Base-by-base conservation (phyloP, 2,329 filamentous ascomycete genomes). In the Penicillium sp. region DNA sequence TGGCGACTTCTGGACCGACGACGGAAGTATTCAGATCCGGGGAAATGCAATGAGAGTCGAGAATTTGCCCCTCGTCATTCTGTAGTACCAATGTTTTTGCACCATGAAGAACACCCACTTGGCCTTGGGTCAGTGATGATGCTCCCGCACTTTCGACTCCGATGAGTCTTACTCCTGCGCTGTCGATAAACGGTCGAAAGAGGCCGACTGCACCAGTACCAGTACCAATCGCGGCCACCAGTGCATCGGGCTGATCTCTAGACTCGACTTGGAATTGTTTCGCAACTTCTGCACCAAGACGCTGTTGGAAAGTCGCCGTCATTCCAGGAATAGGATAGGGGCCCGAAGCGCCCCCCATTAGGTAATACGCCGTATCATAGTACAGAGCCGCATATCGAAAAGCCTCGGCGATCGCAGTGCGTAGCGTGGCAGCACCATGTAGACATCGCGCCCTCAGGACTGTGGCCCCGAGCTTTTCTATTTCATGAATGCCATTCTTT, bases 311-410 rank as follows among this genome's bases (percentile, higher is more conserved):
- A 38, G 57, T 60, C 47, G 56, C 56, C 29, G 51, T 51, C 35
- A 60, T 28, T 25, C 56, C 59, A 11, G 57, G 57, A 11, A 60
- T 39, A 12, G 57, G 57, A 42, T 33, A 52, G 4, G 57, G 57
- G 6, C 57, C 57, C 51, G 57, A 53, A 1, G 57, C 56, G 9
- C 56, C 54, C 46, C 57, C 51, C 53, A 59, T 60, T 13, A 60
- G 55, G 40, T 60, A 60, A 45, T 59, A 60, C n/a, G 53, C 43
- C 34, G 55, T 52, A 43, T 60, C 51, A 38, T 59, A 37, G 48
- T 59, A 59, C 50, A 51, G 54, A 33, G 59, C 55, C 8, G 56
- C 56, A 59, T 60, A 59, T 11, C 57, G 54, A 50, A 60, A 45
- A 32, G 57, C 56, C 42, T 59, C 56, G 32, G 57, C 59, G 56